Base-by-base conservation (phyloP, 2,329 filamentous ascomycete genomes). In the Sphaerulina musiva region DNA sequence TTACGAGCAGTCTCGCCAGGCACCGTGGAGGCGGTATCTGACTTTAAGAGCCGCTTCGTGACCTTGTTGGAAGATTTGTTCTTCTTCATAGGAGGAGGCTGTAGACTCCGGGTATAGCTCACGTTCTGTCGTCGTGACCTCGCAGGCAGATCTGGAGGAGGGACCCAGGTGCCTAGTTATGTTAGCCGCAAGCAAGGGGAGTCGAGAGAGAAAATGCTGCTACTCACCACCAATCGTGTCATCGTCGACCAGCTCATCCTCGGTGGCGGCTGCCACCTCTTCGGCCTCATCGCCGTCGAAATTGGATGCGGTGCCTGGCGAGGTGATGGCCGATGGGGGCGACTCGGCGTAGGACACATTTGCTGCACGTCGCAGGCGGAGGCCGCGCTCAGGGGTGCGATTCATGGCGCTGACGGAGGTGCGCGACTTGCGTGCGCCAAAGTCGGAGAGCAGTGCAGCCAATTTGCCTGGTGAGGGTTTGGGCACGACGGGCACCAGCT, bases 1-100 rank as follows among this genome's bases (percentile, higher is more conserved):
- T 57, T 64, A 2, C 74, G 72, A n/a, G 71, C 68, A 1, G 73
- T 74, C 32, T 72, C 66, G 5, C 39, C 38, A 48, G 58, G 57
- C 6, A 51, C 32, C 20, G 49, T 47, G 12, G 46, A 17, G n/a
- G 23, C 12, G 10, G 58, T 59, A 47, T 62, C 57, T 17, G 59
- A 62, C 10, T 43, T 51, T 39, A 62, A 52, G 4, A 59, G 56
- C 3, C 51, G 54, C 34, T 51, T 56, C 1, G 44, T 44, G 43
- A 29, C 32, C 40, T 50, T 59, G 51, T 46, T 36, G 6, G 52
- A 54, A 40, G 51, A 55, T 17, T 53, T 51, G 36, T 56, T 50
- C 9, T 52, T 43, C 41, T 56, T 56, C 46, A 52, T 57, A 8
- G 53, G 23, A 12, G 48, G 51, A 20, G 23, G 20, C 9, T 48